Evolutionary conservation across 768 basidiomycete genomes (phyloP).

Genomic region (Pisolithus sp.): DNA sequence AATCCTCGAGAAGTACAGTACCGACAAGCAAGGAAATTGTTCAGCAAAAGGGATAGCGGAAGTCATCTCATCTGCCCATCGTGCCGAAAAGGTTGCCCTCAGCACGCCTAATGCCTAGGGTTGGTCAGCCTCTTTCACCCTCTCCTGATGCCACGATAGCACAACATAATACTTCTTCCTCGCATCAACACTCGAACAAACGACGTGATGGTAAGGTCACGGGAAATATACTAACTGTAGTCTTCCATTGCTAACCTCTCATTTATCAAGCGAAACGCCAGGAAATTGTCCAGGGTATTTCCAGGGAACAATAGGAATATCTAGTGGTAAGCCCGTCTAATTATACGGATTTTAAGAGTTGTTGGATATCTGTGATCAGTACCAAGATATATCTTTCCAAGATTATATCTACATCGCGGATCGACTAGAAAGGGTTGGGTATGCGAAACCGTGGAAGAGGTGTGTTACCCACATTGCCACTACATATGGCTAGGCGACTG

Average conservation of each 20-base stretch:
- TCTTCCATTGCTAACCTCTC: neutral
- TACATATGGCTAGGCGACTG: neutral
- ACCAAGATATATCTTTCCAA: neutral
- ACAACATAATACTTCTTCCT: neutral
- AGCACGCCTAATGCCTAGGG: too few relatives aligned
- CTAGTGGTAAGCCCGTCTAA: neutral
- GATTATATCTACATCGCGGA: neutral
- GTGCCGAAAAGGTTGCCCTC: neutral
- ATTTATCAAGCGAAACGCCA: neutral
- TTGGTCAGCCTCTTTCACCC: neutral
- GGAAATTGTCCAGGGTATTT: neutral
- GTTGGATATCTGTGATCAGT: neutral
- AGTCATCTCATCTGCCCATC: too few relatives aligned
- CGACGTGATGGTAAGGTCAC: neutral
- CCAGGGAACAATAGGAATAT: neutral
- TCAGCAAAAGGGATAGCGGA: too few relatives aligned
- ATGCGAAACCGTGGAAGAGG: neutral
- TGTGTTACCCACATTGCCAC: neutral
- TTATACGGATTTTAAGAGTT: neutral
- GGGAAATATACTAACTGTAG: neutral
- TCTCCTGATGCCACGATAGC: neutral
- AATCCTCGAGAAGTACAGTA: too few relatives aligned
- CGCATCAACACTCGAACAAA: neutral
- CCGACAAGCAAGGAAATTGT: too few relatives aligned
- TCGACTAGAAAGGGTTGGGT: neutral